Evolutionary conservation across 2,329 filamentous ascomycete genomes (phyloP), one percentile per base, ranked within the genome.

Genomic region (Hypoxylon sp.): DNA sequence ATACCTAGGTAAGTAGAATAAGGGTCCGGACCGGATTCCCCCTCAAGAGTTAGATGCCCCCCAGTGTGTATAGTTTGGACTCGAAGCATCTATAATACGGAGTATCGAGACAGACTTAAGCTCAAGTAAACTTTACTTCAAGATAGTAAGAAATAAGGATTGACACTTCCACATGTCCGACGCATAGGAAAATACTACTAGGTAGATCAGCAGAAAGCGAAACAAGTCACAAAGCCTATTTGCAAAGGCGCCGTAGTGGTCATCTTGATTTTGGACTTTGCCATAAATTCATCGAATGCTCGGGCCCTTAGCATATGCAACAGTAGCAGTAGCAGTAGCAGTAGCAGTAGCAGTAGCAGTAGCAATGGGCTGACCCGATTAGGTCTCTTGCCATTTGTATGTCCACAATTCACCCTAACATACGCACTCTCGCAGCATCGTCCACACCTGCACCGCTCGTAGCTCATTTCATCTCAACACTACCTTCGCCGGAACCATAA

Each of bases 401-500:
- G 24, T 15, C 22, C 24, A 48, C n/a, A 4, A 17, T 30, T 24
- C 24, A 26, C 15, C 44, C 26, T 17, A 1, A 41, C 7, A 44
- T 46, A 44, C 39, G 28, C 34, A 48, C 13, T 47, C 34, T 52
- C 37, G 53, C 13, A 8, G 15, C 20, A 34, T 41, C 22, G 32
- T n/a, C 17, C 37, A 30, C 32, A 37, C 37, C 11, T 8, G 37
- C 17, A 39, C 37, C 24, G 7, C 24, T 26, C 24, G 4, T 26
- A 7, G 24, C 24, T 26, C 15, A 10, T 49, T 34, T 47, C 41
- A 50, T 46, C 20, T 55, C 43, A 49, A 54, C 26, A 39, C 24
- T 20, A 24, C 17, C 54, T 49, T 48, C 32, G 56, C 41, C 32
- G 57, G 37, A 19, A 52, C 48, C 58, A 39, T 53, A 56, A 39